Conservation (phyloP, 78 protist genomes). For the Guillardia theta region DNA sequence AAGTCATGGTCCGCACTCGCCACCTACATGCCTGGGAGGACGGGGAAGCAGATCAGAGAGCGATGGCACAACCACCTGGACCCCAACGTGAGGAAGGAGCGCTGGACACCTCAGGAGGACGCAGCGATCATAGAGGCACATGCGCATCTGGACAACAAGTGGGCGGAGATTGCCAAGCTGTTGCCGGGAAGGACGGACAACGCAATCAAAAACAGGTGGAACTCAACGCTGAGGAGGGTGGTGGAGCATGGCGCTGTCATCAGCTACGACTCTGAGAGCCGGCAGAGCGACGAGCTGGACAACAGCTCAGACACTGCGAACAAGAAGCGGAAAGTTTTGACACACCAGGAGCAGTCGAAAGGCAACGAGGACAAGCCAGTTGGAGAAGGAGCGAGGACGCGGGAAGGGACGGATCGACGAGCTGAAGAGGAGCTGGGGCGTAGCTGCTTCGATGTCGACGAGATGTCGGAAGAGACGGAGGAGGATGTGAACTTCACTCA, state of each 20-base stretch:
- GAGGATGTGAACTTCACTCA: no score
- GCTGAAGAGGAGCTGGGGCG: no score
- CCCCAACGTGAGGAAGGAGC: conserved; percentile 73
- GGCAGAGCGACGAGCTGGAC: neutral
- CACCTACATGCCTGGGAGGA: neutral
- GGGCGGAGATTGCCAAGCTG: conserved; percentile 37
- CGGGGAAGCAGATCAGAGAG: conserved; percentile 69
- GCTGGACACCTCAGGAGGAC: conserved; percentile 85
- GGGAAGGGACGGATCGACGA: no score
- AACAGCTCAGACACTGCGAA: neutral
- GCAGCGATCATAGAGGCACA: conserved; percentile 52
- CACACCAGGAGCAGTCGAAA: no score
- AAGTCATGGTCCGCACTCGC: neutral
- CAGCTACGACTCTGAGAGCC: no score
- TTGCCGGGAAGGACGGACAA: conserved; percentile 24
- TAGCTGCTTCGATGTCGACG: no score
- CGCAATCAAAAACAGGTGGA: conserved; percentile 1
- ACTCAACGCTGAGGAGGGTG: neutral
- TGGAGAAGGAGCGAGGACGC: no score
- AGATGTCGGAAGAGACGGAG: no score
- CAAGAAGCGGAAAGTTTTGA: neutral
- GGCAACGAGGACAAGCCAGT: no score
- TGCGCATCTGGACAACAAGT: neutral
- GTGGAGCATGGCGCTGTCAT: neutral
- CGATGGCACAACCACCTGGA: conserved; percentile 84